A percentile compares a stretch with the other conserved stretches of the same genome.
phyloP scores from a whole-genome alignment of 768 basidiomycete genomes.

The Rhizopogon vulgaris region DNA sequence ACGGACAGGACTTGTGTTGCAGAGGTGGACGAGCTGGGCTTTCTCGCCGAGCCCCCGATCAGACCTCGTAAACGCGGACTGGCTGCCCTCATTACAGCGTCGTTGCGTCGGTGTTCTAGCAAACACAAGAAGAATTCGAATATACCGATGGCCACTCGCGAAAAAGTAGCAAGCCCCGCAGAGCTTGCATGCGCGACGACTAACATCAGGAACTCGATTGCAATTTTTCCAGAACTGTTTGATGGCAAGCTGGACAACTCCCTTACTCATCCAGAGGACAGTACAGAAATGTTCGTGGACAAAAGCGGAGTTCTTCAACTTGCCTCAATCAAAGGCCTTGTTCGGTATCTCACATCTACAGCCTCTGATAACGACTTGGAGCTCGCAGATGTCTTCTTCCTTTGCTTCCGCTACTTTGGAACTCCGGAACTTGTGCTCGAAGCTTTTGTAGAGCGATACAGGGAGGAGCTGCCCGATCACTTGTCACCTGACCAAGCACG shows the following conservation, averaged over 20 bases:
- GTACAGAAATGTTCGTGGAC: constrained; percentile 23
- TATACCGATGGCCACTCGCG: not conserved
- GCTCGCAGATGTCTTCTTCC: constrained; percentile 52
- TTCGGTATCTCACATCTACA: constrained; percentile 41
- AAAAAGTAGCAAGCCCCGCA: not conserved
- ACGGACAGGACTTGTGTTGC: not conserved
- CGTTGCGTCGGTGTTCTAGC: not conserved
- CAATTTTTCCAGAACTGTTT: constrained; percentile 20
- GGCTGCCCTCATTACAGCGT: constrained; percentile 10
- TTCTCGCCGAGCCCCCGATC: not conserved
- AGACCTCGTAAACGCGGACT: constrained; percentile 8
- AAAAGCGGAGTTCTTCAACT: constrained; percentile 23
- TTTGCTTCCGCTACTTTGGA: constrained; percentile 68
- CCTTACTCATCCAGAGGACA: constrained; percentile 25
- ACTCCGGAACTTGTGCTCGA: constrained; percentile 40
- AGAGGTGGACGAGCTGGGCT: not conserved
- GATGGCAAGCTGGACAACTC: constrained; percentile 23
- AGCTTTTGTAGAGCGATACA: constrained; percentile 44
- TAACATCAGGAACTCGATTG: constrained; percentile 22
- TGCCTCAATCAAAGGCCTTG: constrained; percentile 35
- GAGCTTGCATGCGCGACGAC: constrained; percentile 20
- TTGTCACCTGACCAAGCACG: constrained; percentile 27
- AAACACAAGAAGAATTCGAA: not conserved
- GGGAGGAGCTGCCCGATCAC: constrained; percentile 20
- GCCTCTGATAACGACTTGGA: constrained; percentile 33